Conservation (phyloP, 495 filamentous ascomycete genomes). For the Aspergillus affinis region DNA sequence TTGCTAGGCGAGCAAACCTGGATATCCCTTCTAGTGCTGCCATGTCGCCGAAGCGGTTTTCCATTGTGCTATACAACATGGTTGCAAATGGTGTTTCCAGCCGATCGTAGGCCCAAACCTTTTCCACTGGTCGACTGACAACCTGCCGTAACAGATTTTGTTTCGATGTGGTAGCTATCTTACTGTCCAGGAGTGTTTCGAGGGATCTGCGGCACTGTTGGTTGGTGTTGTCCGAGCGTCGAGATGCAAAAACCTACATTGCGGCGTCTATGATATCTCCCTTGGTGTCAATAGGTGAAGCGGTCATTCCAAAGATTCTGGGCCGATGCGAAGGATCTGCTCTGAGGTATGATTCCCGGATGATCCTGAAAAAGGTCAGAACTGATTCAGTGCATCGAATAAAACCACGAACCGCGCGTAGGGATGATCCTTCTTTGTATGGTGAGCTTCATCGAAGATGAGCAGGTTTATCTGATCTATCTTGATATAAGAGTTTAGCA, state of each 20-base stretch:
- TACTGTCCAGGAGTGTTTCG: conserved; percentile 72
- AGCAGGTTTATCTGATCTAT: conserved; percentile 87
- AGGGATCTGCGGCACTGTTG: conserved; percentile 54
- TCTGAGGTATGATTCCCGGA: conserved; percentile 77
- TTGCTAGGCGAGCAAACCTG: conserved; percentile 53
- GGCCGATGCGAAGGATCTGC: conserved; percentile 54
- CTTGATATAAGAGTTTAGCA: conserved; percentile 76
- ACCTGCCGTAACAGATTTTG: conserved; percentile 57
- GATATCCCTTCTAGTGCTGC: conserved; percentile 59
- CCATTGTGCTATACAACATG: conserved; percentile 56
- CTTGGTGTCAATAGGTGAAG: conserved; percentile 89
- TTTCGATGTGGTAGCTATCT: conserved; percentile 81
- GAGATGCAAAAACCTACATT: conserved; percentile 33
- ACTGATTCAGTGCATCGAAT: neutral
- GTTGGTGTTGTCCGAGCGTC: neutral
- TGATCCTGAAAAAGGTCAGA: conserved; percentile 55
- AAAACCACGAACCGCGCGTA: conserved; percentile 63
- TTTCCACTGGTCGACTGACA: conserved; percentile 61
- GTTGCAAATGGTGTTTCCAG: conserved; percentile 60
- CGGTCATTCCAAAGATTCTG: conserved; percentile 94
- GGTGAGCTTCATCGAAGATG: conserved; percentile 96
- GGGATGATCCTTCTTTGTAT: conserved; percentile 91
- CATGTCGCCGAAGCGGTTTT: conserved; percentile 56
- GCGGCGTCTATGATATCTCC: conserved; percentile 69
- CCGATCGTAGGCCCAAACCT: conserved; percentile 55